Evolutionary conservation across 176 grass and related monocot genomes (phyloP).

Genomic region (Leersia perrieri): DNA sequence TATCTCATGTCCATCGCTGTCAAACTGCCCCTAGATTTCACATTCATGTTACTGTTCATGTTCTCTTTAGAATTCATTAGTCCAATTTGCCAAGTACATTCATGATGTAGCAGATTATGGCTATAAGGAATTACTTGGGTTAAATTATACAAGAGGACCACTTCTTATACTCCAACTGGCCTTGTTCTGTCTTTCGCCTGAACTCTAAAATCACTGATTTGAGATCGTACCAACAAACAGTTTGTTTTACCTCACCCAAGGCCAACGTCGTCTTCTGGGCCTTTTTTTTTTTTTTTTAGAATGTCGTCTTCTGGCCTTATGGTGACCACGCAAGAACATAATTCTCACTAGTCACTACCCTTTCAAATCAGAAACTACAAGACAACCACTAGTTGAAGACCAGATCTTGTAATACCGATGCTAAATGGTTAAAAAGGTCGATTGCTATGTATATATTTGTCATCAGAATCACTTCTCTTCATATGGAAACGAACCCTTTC

Average conservation of each 20-base stretch:
- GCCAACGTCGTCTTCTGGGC: too few species aligned
- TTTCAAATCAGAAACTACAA: not conserved
- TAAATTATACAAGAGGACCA: not conserved
- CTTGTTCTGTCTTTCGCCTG: not conserved
- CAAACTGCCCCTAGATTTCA: not conserved
- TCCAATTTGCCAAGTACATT: not conserved
- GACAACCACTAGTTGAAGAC: not conserved
- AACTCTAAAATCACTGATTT: not conserved
- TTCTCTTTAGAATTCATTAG: not conserved
- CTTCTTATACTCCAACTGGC: not conserved
- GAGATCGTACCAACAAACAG: not conserved
- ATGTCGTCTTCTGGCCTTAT: too few species aligned
- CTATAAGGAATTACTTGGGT: too few species aligned
- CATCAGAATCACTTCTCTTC: not conserved
- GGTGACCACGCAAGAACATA: too few species aligned
- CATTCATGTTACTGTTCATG: not conserved
- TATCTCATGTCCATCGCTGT: not conserved
- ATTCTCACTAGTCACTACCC: not conserved
- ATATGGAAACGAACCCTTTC: not conserved
- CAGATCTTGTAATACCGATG: not conserved
- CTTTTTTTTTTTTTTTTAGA: too few species aligned
- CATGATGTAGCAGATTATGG: too few species aligned
- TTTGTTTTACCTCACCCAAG: not conserved
- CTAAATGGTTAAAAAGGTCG: not conserved
- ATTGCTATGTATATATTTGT: not conserved